Conservation (phyloP, 2,329 filamentous ascomycete species). For the Pseudogymnoascus sp. region DNA sequence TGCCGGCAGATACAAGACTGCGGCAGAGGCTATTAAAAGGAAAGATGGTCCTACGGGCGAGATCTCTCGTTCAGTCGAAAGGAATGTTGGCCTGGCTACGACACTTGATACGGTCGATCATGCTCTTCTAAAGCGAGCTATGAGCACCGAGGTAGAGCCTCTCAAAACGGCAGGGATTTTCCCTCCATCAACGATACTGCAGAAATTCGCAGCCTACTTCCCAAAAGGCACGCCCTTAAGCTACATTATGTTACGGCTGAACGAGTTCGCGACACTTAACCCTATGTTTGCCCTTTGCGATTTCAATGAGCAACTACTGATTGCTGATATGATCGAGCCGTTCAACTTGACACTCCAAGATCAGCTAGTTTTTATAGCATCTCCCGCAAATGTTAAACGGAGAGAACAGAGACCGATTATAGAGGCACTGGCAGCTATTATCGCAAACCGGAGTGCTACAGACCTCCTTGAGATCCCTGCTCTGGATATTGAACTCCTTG, state of each 20-base stretch:
- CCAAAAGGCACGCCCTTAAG: slow-evolving; percentile 72
- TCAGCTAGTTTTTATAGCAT: slow-evolving; percentile 65
- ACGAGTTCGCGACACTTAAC: slow-evolving; percentile 59
- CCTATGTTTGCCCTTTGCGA: slow-evolving; percentile 64
- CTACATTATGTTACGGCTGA: slow-evolving; percentile 70
- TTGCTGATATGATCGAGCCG: slow-evolving; percentile 69
- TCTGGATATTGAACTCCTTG: slow-evolving; percentile 67
- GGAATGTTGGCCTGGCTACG: slow-evolving; percentile 63
- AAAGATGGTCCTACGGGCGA: slow-evolving; percentile 2
- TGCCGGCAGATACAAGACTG: slow-evolving; percentile 77
- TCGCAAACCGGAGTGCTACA: slow-evolving; percentile 61
- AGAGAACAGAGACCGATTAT: slow-evolving; percentile 43
- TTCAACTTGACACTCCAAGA: slow-evolving; percentile 65
- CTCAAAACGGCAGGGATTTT: slow-evolving; percentile 66
- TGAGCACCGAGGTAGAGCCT: slow-evolving; percentile 56
- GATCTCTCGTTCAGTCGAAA: slow-evolving; percentile 10
- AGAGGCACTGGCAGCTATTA: slow-evolving; percentile 57
- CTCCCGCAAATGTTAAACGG: slow-evolving; percentile 57
- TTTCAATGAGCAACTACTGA: slow-evolving; percentile 50
- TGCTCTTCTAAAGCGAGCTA: slow-evolving; percentile 50
- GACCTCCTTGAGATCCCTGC: slow-evolving; percentile 63
- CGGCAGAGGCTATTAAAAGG: slow-evolving; percentile 44
- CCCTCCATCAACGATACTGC: slow-evolving; percentile 62
- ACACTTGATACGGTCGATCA: slow-evolving; percentile 68
- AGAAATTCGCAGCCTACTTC: slow-evolving; percentile 75